These are phyloP conservation scores for Populus alba DNA, from an alignment of 345 rosid species.

Conservation along the genomic window DNA sequence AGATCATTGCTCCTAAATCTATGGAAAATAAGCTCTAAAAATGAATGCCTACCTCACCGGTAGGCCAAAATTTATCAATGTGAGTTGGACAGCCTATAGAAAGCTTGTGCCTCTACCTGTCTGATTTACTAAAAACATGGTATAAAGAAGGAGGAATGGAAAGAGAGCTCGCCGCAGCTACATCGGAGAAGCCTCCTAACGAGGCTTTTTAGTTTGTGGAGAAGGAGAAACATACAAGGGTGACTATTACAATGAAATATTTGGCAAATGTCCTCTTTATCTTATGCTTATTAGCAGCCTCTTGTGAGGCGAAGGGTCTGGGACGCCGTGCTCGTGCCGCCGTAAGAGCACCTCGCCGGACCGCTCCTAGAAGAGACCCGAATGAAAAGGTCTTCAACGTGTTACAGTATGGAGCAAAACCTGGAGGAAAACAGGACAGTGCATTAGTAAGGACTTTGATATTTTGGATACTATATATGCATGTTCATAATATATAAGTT, in stretches of 20 bases:
- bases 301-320: neutral
- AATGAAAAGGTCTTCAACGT: slow-evolving; percentile 44
- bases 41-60: neutral
- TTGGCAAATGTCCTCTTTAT: slow-evolving; percentile 19
- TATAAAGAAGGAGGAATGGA: slow-evolving; percentile 19
- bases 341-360: neutral
- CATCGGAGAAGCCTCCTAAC: neutral
- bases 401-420: slow-evolving; percentile 32
- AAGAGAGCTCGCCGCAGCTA: neutral
- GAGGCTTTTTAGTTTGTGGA: neutral
- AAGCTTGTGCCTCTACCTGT: neutral
- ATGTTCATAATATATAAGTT: neutral
- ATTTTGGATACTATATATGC: too few species aligned
- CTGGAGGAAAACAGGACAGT: slow-evolving; percentile 29
- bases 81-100: slow-evolving; percentile 2
- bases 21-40: neutral
- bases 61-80: neutral
- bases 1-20: slow-evolving; percentile 8
- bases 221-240: neutral
- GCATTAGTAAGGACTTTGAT: slow-evolving; percentile 21
- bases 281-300: neutral
- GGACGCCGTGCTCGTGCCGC: neutral
- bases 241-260: neutral
- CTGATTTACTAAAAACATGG: neutral
- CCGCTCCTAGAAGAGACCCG: slow-evolving; percentile 6